Evolutionary conservation across 345 rosid genomes (phyloP), one percentile per base, ranked within the genome.

Genomic region (Syzygium aqueum): DNA sequence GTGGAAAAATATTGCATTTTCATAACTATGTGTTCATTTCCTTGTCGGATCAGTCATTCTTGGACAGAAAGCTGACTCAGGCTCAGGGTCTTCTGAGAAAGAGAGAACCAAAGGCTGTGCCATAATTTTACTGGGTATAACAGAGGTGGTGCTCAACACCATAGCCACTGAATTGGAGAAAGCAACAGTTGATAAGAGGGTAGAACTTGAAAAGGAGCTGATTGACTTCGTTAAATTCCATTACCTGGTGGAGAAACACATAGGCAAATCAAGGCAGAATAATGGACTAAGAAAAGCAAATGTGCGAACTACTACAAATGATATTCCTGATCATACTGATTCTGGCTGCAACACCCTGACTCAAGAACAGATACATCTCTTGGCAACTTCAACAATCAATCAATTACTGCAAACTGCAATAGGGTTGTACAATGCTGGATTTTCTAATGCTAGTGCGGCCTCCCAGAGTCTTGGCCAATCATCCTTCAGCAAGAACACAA

Each of bases 371-470:
- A 88, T 89, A 80, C 89, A 93, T 56, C 95, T 93, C 90, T 90
- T 96, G 92, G 86, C 96, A 87, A 94, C 96, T 89, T 94, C 98
- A 90, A 95, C 94, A 88, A 92, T 96, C 86, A 90, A 89, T 89
- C 95, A 94, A 92, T 86, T 95, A 56, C 88, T 94, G 90, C 91
- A 90, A 86, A 87, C 86, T 85, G 87, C 86, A 0, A 86, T 94
- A 86, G 88, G 91, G 84, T 90, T 88, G 27, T 86, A 77, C 87
- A 87, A 61, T 86, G 63, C 65, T 86, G 94, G 89, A 87, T 51
- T 87, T 87, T 89, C 87, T 49, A 89, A 85, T 84, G 65, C 77
- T 56, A 80, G 50, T 80, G 77, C 94, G 56, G 84, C 92, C 87
- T 93, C 94, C 27, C 95, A 94, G 90, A 89, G 86, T 85, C 92